Conservation (phyloP, 164 flowering plant species). For the Stephania yunnanensis region DNA sequence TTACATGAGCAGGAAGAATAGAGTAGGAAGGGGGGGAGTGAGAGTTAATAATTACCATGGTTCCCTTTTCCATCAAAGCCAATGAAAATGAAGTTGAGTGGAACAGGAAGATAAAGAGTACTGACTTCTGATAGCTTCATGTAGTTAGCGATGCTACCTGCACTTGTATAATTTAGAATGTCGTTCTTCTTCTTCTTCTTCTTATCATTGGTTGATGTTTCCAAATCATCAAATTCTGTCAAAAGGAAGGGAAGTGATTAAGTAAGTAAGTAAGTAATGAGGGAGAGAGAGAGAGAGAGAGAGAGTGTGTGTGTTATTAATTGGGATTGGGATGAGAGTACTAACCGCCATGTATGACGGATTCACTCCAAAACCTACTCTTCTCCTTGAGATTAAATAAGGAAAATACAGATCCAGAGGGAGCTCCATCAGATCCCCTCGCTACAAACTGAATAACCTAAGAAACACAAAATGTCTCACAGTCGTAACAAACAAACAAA, state of each 20-base stretch:
- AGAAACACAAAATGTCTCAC: too few relatives aligned
- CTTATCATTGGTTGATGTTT: slow-evolving; percentile 42
- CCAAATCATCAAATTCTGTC: slow-evolving; percentile 80
- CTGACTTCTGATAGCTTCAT: slow-evolving; percentile 80
- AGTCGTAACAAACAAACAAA: too few relatives aligned
- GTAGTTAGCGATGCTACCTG: slow-evolving; percentile 86
- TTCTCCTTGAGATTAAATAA: slow-evolving; percentile 84
- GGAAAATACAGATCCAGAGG: slow-evolving; percentile 62
- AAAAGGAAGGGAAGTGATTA: not conserved
- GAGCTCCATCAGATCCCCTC: slow-evolving; percentile 32
- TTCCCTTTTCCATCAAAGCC: slow-evolving; percentile 99
- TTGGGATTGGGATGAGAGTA: too few relatives aligned
- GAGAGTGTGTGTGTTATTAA: too few relatives aligned
- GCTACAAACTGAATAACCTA: slow-evolving; percentile 42
- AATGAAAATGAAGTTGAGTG: slow-evolving; percentile 89
- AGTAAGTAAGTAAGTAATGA: too few relatives aligned
- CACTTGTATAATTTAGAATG: slow-evolving; percentile 61
- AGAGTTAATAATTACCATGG: slow-evolving; percentile 43
- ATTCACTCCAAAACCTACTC: slow-evolving; percentile 90
- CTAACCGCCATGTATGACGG: slow-evolving; percentile 70
- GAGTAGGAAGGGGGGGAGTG: too few relatives aligned
- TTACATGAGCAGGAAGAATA: too few relatives aligned
- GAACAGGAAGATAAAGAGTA: slow-evolving; percentile 80
- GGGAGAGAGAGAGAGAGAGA: too few relatives aligned
- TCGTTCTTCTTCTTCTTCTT: slow-evolving; percentile 35